Evolutionary conservation across 805 yeast species (phyloP), one percentile per base, ranked within the genome.

Genomic region (Myxozyma nipponensis): DNA sequence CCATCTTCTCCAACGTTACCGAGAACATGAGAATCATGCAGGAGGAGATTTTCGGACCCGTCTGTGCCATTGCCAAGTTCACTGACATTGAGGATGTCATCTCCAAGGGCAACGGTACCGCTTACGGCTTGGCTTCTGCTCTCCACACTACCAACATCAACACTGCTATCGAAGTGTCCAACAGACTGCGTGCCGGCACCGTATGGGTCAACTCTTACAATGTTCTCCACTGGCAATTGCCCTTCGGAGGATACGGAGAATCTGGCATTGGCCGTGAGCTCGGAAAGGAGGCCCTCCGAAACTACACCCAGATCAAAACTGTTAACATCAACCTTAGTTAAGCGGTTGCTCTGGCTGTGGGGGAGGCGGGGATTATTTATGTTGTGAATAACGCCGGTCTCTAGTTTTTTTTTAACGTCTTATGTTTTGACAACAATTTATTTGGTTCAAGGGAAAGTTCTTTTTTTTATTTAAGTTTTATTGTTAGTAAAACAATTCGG

Each of bases 21-120:
- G 84, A 82, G 67, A 74, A 81, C 65, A 82, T 81, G 83, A 73
- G 75, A 60, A 81, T 90, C 67, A 88, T 86, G 61, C 78, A 76
- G 68, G 96, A 89, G 68, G 97, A 89, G 77, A 86, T 89, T 67
- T 89, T 90, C 63, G 98, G 98, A 50, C 98, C 98, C 35, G 93
- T 90, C 51, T 91, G 86, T 53, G 81, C 89, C 21, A 79, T 87
- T 52, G 74, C 85, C 63, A 88, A 87, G 75, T 90, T 90, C 74
- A 74, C 75, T 63, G 81, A 86, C 58, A 82, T 82, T 58, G 96
- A 87, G 58, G 95, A 91, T 66, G 95, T 81, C 46, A 75, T 90
- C 47, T 71, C 68, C 51, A 69, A 75, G 66, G 95, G 96, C 46
- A 91, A 90, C 72, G 84, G 84, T 70, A 76, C 90, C 34, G 76